These are phyloP conservation scores for Fraxinus nigra DNA, from an alignment of 305 asterid genomes.

Conservation along the genomic window DNA sequence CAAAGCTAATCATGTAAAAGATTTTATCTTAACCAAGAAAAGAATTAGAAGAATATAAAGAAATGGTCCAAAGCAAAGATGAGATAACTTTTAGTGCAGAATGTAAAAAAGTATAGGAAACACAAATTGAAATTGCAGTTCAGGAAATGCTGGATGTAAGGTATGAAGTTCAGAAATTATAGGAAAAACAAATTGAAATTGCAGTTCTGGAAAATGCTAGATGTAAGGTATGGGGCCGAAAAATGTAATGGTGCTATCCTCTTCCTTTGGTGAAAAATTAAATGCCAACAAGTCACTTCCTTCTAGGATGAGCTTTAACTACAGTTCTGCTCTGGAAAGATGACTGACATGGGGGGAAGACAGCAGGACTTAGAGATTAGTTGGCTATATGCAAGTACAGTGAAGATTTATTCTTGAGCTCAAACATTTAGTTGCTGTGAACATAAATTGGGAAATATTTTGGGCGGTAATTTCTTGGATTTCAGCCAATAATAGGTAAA, in stretches of 20 bases:
- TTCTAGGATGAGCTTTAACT: background rate
- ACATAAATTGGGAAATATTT: background rate
- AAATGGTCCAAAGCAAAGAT: background rate
- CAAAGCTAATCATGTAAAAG: background rate
- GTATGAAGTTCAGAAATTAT: background rate
- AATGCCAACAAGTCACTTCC: background rate
- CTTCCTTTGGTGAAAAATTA: background rate
- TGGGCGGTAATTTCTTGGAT: background rate
- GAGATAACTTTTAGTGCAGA: background rate
- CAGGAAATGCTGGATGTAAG: background rate
- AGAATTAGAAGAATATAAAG: conserved; percentile 7
- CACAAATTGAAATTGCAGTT: background rate
- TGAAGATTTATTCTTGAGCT: background rate
- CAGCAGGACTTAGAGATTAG: background rate
- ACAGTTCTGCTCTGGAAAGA: background rate
- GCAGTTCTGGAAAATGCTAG: background rate
- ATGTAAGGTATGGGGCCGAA: conserved; percentile 6
- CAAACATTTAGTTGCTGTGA: background rate
- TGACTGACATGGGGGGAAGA: background rate
- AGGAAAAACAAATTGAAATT: background rate
- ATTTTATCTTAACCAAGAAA: background rate
- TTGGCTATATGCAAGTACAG: background rate
- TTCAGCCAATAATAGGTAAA: background rate
- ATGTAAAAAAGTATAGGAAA: background rate
- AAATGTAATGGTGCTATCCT: background rate